These are phyloP conservation scores for Vanrija sp. DNA, from an alignment of 1,284 basidiomycete genomes.

Conservation along the genomic window DNA sequence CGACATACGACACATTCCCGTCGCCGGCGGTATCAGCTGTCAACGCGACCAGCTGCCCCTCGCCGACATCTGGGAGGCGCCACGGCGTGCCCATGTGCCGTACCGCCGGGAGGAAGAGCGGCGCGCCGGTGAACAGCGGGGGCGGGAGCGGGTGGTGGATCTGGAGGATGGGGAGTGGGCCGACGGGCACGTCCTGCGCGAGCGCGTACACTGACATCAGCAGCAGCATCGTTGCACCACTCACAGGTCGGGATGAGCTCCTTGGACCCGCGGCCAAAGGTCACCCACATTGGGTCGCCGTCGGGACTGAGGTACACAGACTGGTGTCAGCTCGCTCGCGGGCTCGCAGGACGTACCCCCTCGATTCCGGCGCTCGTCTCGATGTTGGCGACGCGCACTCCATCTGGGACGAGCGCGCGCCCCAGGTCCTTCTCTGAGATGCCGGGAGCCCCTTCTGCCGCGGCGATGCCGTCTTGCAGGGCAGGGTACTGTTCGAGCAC, in stretches of 20 bases:
- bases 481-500: conserved; percentile 37
- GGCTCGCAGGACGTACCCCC: conserved; percentile 30
- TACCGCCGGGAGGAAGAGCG: conserved; percentile 46
- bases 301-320: conserved; percentile 57
- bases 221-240: conserved; percentile 1
- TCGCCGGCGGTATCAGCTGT: conserved; percentile 19
- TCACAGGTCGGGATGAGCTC: conserved; percentile 64
- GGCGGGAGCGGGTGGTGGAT: conserved; percentile 44
- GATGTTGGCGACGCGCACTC: conserved; percentile 34
- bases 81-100: conserved; percentile 36
- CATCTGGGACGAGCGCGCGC: conserved; percentile 40
- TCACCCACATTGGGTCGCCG: conserved; percentile 79
- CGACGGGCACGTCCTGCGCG: conserved; percentile 20
- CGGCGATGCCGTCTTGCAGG: conserved; percentile 5
- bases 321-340: conserved; percentile 32
- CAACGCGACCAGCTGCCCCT: conserved; percentile 38
- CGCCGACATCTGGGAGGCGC: conserved; percentile 37
- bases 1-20: conserved; percentile 34
- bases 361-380: conserved; percentile 43
- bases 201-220: conserved; percentile 44
- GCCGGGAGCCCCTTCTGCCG: conserved; percentile 8
- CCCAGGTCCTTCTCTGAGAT: conserved; percentile 38
- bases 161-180: conserved; percentile 37
- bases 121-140: conserved; percentile 53
- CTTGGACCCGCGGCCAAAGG: conserved; percentile 57